Evolutionary conservation across 2,329 filamentous ascomycete genomes (phyloP).

Genomic region (Penicillium sp.): DNA sequence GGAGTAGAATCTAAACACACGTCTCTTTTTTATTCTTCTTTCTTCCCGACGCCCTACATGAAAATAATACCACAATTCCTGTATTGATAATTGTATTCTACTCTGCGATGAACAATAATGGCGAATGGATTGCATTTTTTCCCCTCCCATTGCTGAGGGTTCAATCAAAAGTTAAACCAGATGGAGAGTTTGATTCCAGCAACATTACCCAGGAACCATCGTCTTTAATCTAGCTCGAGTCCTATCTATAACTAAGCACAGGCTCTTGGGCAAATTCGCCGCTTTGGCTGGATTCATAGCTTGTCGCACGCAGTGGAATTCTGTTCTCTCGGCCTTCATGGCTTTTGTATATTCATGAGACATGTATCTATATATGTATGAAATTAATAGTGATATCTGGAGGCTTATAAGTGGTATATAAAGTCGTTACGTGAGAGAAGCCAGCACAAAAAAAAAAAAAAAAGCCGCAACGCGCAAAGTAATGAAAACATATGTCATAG

Average conservation of each 20-base stretch:
- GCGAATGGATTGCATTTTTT: not conserved
- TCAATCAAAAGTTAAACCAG: not conserved
- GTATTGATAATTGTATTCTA: slow-evolving; percentile 6
- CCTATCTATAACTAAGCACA: not conserved
- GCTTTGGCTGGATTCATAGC: not conserved
- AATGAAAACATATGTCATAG: not conserved
- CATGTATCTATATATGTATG: not conserved
- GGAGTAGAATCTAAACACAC: slow-evolving; percentile 35
- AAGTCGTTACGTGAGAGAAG: not conserved
- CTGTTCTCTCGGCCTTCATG: not conserved
- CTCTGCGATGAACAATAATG: not conserved
- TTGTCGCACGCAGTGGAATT: not conserved
- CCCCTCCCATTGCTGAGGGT: not conserved
- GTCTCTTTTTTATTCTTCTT: slow-evolving; percentile 13
- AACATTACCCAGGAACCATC: no score
- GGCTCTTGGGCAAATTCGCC: not conserved
- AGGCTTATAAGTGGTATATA: slow-evolving; percentile 1
- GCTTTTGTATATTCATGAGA: not conserved
- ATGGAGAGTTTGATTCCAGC: not conserved
- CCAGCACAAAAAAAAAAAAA: not conserved
- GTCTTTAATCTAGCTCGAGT: not conserved
- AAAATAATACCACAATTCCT: slow-evolving; percentile 19
- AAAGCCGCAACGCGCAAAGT: not conserved
- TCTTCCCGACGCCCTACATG: not conserved
- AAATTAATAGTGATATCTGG: not conserved